Percentiles rank a stretch among this genome's conserved stretches.
Conservation (phyloP, 768 basidiomycete species). For the Leccinum boreale region DNA sequence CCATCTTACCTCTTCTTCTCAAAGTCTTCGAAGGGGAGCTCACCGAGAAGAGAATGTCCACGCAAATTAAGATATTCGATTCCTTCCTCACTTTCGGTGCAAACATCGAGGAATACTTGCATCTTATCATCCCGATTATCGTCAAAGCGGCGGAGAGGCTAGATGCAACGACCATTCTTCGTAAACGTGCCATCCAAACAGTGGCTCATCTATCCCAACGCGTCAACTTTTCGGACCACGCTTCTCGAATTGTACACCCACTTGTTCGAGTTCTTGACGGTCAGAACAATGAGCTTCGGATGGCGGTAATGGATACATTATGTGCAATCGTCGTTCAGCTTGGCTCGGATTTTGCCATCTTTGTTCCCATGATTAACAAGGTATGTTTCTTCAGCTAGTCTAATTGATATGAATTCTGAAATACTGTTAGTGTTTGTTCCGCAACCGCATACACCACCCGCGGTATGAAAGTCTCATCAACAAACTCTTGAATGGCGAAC, state of each 20-base stretch:
- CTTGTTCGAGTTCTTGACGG: constrained; percentile 81
- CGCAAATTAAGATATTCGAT: constrained; percentile 89
- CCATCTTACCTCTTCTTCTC: constrained; percentile 83
- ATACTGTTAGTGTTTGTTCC: constrained; percentile 59
- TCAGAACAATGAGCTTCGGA: constrained; percentile 73
- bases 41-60: constrained; percentile 71
- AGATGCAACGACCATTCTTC: constrained; percentile 68
- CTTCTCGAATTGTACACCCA: constrained; percentile 95
- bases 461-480: constrained; percentile 86
- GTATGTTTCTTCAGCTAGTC: constrained; percentile 35
- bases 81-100: constrained; percentile 94
- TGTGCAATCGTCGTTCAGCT: constrained; percentile 91
- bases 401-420: not conserved
- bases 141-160: constrained; percentile 85
- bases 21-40: constrained; percentile 89
- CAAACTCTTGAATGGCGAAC: constrained; percentile 89
- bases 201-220: constrained; percentile 87
- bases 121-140: constrained; percentile 93
- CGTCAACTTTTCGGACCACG: constrained; percentile 97
- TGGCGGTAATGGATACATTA: constrained; percentile 88
- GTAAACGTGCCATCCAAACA: constrained; percentile 87
- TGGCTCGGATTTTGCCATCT: constrained; percentile 95
- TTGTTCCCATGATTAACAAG: constrained; percentile 96
- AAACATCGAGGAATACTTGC: constrained; percentile 96
- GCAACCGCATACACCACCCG: constrained; percentile 73